phyloP scores from a whole-genome alignment of 306 rosid species.

The Quercus aquifolioides region DNA sequence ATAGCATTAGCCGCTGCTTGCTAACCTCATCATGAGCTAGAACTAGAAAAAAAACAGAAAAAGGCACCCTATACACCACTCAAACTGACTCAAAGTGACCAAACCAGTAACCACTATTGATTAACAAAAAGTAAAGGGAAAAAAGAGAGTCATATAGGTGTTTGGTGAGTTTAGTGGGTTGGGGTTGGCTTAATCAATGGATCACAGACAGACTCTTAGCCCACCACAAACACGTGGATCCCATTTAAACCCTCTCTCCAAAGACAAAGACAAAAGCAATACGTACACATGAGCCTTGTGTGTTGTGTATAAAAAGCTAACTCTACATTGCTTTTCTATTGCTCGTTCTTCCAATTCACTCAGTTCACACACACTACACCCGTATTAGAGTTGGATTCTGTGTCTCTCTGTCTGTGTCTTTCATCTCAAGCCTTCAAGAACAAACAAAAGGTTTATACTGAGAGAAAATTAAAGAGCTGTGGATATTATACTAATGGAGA shows the following conservation, averaged over 20 bases:
- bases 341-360: neutral
- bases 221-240: conserved; percentile 10
- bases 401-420: conserved; percentile 11
- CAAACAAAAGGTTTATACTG: neutral
- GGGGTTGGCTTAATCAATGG: neutral
- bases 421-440: neutral
- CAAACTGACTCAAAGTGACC: too few relatives aligned
- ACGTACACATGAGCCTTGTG: neutral
- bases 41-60: too few relatives aligned
- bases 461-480: neutral
- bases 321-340: too few relatives aligned
- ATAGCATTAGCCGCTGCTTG: too few relatives aligned
- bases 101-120: too few relatives aligned
- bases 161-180: conserved; percentile 11
- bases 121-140: neutral
- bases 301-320: neutral
- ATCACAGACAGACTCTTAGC: neutral
- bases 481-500: conserved; percentile 44
- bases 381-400: conserved; percentile 26
- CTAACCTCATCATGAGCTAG: too few relatives aligned
- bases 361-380: conserved; percentile 22
- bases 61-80: too few relatives aligned
- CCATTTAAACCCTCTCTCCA: neutral
- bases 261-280: neutral
- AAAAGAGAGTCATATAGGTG: neutral